Evolutionary conservation across 306 rosid genomes (phyloP).

Genomic region (Delonix regia): DNA sequence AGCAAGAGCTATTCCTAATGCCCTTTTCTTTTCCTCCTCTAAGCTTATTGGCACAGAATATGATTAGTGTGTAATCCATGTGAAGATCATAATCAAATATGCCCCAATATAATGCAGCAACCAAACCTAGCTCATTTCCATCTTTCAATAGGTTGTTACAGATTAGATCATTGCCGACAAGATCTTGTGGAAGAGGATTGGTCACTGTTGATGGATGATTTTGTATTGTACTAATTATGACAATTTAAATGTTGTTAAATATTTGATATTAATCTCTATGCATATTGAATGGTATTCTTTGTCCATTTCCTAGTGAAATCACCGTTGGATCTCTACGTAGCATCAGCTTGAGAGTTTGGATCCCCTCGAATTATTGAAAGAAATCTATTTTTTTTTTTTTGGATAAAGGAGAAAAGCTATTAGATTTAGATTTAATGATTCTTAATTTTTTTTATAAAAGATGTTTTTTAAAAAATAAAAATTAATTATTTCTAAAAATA

Average conservation of each 20-base stretch:
- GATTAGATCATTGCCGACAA: conserved; percentile 25
- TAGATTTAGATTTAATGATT: too few relatives aligned
- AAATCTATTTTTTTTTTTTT: too few relatives aligned
- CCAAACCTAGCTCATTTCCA: neutral
- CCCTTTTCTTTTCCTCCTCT: neutral
- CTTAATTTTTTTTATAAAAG: too few relatives aligned
- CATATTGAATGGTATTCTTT: neutral
- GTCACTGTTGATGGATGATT: conserved; percentile 4
- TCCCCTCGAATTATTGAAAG: too few relatives aligned
- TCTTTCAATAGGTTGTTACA: neutral
- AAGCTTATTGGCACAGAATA: neutral
- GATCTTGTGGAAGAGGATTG: conserved; percentile 33
- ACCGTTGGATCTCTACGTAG: neutral
- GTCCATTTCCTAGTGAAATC: neutral
- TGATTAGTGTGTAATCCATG: neutral
- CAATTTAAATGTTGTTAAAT: neutral
- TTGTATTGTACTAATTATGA: neutral
- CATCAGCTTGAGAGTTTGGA: too few relatives aligned
- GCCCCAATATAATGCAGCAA: neutral
- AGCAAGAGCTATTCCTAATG: neutral
- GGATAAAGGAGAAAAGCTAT: too few relatives aligned
- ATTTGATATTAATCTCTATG: neutral
- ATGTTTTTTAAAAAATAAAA: too few relatives aligned
- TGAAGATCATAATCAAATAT: neutral
- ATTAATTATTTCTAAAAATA: too few relatives aligned